Percentiles rank a stretch among this genome's conserved stretches.
phyloP scores from a whole-genome alignment of 148 eudicot species.

The Rhododendron ferrugineum region DNA sequence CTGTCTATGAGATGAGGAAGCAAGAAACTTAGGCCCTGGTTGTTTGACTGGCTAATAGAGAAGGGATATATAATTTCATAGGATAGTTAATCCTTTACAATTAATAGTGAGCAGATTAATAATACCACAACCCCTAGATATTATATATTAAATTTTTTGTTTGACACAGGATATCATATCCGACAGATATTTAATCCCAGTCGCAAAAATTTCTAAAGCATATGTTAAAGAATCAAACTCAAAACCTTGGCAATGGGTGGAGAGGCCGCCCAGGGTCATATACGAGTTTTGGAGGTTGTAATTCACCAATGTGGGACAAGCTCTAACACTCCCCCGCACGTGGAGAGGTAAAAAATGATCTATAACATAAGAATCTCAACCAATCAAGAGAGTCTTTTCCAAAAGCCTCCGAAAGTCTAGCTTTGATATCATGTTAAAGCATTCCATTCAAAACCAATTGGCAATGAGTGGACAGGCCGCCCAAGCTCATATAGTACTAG shows the following conservation, averaged over 20 bases:
- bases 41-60: background rate
- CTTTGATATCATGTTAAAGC: background rate
- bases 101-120: background rate
- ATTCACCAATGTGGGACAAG: background rate
- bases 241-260: background rate
- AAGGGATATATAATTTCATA: background rate
- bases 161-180: background rate
- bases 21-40: background rate
- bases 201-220: background rate
- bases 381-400: too few species aligned
- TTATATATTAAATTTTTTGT: background rate
- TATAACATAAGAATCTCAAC: too few species aligned
- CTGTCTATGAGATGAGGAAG: background rate
- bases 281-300: background rate
- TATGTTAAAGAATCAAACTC: background rate
- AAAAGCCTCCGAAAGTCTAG: background rate
- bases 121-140: background rate
- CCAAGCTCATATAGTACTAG: background rate
- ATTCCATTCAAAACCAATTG: background rate
- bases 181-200: background rate
- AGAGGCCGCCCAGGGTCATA: background rate
- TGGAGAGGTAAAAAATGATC: background rate
- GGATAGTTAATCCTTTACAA: background rate
- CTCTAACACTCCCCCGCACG: background rate
- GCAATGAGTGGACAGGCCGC: background rate